phyloP scores from a whole-genome alignment of 179 eudicot species.

The Gypsophila paniculata region DNA sequence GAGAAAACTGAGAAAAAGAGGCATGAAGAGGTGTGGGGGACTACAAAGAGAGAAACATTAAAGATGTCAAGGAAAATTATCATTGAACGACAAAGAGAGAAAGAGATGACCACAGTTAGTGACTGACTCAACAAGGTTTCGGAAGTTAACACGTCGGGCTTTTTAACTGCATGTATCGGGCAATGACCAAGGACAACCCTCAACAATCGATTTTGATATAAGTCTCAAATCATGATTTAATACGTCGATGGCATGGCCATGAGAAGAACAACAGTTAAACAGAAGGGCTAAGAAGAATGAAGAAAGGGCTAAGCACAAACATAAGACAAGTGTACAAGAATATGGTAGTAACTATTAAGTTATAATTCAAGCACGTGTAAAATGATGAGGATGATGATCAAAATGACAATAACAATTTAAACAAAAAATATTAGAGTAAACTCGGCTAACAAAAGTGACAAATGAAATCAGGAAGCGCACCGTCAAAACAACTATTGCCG shows the following conservation, averaged over 20 bases:
- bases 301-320: neutral
- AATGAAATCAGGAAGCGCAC: constrained; percentile 40
- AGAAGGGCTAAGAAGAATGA: neutral
- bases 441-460: neutral
- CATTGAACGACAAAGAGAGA: neutral
- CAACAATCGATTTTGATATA: no score
- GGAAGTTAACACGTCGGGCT: neutral
- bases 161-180: neutral
- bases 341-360: no score
- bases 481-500: constrained; percentile 92
- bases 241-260: neutral
- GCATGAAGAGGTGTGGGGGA: neutral
- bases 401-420: neutral
- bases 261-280: neutral
- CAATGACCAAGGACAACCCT: neutral
- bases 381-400: neutral
- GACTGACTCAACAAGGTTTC: neutral
- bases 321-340: neutral
- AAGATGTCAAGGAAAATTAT: constrained; percentile 9
- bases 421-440: neutral
- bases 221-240: neutral
- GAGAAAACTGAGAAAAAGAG: neutral
- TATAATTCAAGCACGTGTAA: neutral
- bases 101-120: neutral
- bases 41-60: neutral